A percentile compares a stretch with the other conserved stretches of the same genome.
Evolutionary conservation across 352 stramenopile genomes (phyloP).

Genomic region (Elongisporangium prolatum): DNA sequence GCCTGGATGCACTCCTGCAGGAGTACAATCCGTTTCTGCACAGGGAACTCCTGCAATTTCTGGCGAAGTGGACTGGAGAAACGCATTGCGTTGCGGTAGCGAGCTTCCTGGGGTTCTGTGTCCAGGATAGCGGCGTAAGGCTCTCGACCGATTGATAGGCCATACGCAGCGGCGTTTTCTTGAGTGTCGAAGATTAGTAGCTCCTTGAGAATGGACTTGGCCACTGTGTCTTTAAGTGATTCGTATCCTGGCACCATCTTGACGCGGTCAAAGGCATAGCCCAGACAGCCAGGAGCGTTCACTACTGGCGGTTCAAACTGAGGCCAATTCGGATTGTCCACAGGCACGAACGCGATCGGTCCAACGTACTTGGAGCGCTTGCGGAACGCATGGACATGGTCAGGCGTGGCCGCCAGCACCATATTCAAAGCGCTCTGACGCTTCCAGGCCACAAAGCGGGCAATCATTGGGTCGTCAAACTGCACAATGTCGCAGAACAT

Average conservation of each 20-base stretch:
- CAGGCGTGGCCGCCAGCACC: constrained; percentile 51
- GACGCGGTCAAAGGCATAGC: constrained; percentile 70
- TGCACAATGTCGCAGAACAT: constrained; percentile 79
- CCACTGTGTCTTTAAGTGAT: constrained; percentile 50
- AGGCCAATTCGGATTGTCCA: constrained; percentile 70
- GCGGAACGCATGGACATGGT: constrained; percentile 59
- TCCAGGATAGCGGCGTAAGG: constrained; percentile 45
- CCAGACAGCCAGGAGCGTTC: constrained; percentile 46
- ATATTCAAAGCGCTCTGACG: constrained; percentile 57
- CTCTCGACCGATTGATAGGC: constrained; percentile 20
- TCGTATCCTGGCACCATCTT: constrained; percentile 55
- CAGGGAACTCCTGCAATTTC: constrained; percentile 34
- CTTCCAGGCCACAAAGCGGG: constrained; percentile 46
- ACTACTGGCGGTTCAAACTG: constrained; percentile 38
- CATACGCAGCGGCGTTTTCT: constrained; percentile 42
- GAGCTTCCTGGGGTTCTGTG: constrained; percentile 12
- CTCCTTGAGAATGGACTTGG: constrained; percentile 72
- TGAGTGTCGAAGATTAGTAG: constrained; percentile 69
- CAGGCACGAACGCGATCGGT: constrained; percentile 61
- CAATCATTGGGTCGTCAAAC: constrained; percentile 52
- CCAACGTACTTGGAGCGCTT: constrained; percentile 38
- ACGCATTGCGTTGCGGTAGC: constrained; percentile 1
- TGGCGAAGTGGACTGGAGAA: constrained; percentile 56
- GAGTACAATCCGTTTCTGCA: constrained; percentile 29
- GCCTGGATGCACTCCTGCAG: constrained; percentile 32